Percentiles rank a stretch among this genome's conserved stretches.
Conservation (phyloP, 148 eudicot species). For the Camellia lanceoleosa region DNA sequence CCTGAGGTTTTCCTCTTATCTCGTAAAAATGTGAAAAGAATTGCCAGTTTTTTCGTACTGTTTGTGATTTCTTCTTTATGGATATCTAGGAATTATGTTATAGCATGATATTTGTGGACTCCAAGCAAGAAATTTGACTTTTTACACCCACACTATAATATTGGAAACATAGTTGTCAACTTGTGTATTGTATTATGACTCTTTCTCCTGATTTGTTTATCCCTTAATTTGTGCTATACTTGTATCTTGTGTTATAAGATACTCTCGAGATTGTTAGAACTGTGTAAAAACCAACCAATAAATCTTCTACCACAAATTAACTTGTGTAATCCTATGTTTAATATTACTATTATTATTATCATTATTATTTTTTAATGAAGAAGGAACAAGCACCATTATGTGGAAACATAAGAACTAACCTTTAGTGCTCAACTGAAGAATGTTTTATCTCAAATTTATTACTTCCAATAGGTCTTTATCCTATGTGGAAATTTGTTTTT, state of each 20-base stretch:
- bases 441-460: neutral
- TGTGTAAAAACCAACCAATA: neutral
- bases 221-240: neutral
- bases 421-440: neutral
- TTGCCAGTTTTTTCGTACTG: neutral
- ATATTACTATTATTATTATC: too few relatives aligned
- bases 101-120: neutral
- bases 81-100: neutral
- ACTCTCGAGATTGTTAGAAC: neutral
- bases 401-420: neutral
- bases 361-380: neutral
- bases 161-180: neutral
- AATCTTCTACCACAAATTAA: neutral
- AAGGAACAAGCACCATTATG: neutral
- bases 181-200: neutral
- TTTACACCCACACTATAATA: neutral
- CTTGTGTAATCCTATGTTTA: neutral
- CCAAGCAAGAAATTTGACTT: neutral
- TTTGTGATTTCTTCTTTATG: neutral
- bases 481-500: neutral
- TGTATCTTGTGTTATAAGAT: neutral
- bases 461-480: neutral
- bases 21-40: neutral
- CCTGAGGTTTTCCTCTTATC: slow-evolving; percentile 58
- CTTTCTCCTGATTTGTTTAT: neutral